These are phyloP conservation scores for Galerina sulciceps DNA, from an alignment of 768 basidiomycete species.

Conservation along the genomic window DNA sequence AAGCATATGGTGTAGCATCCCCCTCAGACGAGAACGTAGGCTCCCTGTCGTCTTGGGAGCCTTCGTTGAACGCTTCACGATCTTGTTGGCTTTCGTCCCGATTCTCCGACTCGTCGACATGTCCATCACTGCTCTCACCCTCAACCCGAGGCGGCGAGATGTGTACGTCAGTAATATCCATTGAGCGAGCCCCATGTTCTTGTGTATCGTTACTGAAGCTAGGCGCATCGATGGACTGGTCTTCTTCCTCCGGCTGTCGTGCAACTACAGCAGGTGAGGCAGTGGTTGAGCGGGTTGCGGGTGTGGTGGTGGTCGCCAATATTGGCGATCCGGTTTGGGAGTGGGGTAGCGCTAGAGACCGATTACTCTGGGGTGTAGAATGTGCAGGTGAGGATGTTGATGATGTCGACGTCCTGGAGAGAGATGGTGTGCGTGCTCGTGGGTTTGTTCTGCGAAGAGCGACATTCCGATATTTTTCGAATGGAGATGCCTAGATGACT, in stretches of 20 bases:
- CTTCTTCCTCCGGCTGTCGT: constrained; percentile 28
- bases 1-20: constrained; percentile 40
- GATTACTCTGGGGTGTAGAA: constrained; percentile 65
- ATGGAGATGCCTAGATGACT: constrained; percentile 56
- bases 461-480: constrained; percentile 67
- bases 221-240: constrained; percentile 18
- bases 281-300: constrained; percentile 56
- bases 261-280: constrained; percentile 48
- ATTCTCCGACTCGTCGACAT: constrained; percentile 21
- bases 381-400: constrained; percentile 62
- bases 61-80: constrained; percentile 19
- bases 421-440: constrained; percentile 66
- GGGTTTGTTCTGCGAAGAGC: constrained; percentile 53
- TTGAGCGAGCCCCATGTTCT: constrained; percentile 41
- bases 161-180: constrained; percentile 60
- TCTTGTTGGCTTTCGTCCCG: constrained; percentile 23
- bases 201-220: constrained; percentile 35
- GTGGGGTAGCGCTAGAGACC: constrained; percentile 42
- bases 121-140: constrained; percentile 20
- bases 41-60: constrained; percentile 39
- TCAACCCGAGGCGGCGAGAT: constrained; percentile 43
- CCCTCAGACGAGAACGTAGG: constrained; percentile 79
- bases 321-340: constrained; percentile 50
- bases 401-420: constrained; percentile 65
- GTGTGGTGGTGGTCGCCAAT: constrained; percentile 45